Evolutionary conservation across 1,139 yeast species (phyloP).

Genomic region (Sugiyamaella sp.): DNA sequence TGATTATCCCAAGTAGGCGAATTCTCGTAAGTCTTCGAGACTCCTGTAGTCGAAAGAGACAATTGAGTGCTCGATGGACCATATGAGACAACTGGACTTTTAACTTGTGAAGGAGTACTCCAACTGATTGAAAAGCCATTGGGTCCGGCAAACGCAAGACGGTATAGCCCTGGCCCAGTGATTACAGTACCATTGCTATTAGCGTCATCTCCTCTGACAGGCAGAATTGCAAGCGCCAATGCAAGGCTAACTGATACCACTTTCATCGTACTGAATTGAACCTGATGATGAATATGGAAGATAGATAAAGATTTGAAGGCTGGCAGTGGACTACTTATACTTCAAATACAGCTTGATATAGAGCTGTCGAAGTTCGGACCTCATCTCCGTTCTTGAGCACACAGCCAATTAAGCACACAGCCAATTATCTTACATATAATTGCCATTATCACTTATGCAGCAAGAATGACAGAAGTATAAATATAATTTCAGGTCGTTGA

Average conservation of each 20-base stretch:
- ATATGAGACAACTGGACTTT: constrained; percentile 33
- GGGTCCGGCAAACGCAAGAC: constrained; percentile 34
- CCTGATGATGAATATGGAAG: too few species aligned
- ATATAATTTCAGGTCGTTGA: too few species aligned
- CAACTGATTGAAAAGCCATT: constrained; percentile 26
- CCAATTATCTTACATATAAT: too few species aligned
- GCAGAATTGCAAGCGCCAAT: neutral
- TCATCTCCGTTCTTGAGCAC: too few species aligned
- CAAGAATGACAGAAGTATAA: too few species aligned
- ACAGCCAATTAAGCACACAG: too few species aligned
- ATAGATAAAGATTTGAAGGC: too few species aligned
- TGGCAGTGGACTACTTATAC: too few species aligned
- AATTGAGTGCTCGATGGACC: constrained; percentile 32
- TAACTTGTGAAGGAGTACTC: constrained; percentile 32
- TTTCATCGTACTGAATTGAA: neutral
- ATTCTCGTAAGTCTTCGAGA: constrained; percentile 36
- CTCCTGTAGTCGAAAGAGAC: constrained; percentile 29
- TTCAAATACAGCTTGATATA: too few species aligned
- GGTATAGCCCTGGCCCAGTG: constrained; percentile 28
- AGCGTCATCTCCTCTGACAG: constrained; percentile 3
- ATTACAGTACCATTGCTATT: neutral
- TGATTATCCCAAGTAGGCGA: constrained; percentile 38
- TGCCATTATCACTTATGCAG: too few species aligned
- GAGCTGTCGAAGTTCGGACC: too few species aligned
- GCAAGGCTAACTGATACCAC: neutral